These are phyloP conservation scores for Ustanciosporium gigantosporum DNA, from an alignment of 1,284 basidiomycete species.

Conservation along the genomic window DNA sequence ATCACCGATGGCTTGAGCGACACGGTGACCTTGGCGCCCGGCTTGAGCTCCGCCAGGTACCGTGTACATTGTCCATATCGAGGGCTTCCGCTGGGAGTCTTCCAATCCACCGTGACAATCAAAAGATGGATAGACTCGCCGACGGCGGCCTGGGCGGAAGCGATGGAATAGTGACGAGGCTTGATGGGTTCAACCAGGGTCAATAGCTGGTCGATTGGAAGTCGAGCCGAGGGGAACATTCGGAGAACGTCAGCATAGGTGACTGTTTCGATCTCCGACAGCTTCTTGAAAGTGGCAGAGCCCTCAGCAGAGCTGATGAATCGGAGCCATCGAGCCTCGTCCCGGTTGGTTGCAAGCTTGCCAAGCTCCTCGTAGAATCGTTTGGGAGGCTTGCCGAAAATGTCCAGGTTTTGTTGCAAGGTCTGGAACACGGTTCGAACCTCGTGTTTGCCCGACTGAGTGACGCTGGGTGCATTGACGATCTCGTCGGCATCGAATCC, in stretches of 20 bases:
- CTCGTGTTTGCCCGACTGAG: constrained; percentile 62
- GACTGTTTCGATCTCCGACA: constrained; percentile 91
- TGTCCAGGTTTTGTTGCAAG: constrained; percentile 92
- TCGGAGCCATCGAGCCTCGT: constrained; percentile 79
- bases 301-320: constrained; percentile 96
- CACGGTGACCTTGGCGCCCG: constrained; percentile 92
- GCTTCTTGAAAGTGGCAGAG: constrained; percentile 87
- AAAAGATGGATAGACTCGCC: constrained; percentile 91
- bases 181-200: constrained; percentile 78
- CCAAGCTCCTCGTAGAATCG: constrained; percentile 90
- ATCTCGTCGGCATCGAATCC: constrained; percentile 80
- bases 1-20: constrained; percentile 98
- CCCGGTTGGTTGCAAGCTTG: constrained; percentile 72
- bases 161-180: constrained; percentile 97
- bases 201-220: constrained; percentile 75
- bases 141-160: constrained; percentile 89
- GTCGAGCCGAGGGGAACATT: constrained; percentile 78
- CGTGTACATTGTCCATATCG: constrained; percentile 95
- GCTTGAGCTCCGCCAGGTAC: constrained; percentile 80
- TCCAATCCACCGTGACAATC: constrained; percentile 95
- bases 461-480: constrained; percentile 75
- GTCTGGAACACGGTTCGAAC: constrained; percentile 93
- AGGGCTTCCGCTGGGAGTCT: constrained; percentile 74
- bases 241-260: constrained; percentile 86
- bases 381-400: constrained; percentile 94